Evolutionary conservation across 139 green algal genomes (phyloP).

Genomic region (Volvox africanus): DNA sequence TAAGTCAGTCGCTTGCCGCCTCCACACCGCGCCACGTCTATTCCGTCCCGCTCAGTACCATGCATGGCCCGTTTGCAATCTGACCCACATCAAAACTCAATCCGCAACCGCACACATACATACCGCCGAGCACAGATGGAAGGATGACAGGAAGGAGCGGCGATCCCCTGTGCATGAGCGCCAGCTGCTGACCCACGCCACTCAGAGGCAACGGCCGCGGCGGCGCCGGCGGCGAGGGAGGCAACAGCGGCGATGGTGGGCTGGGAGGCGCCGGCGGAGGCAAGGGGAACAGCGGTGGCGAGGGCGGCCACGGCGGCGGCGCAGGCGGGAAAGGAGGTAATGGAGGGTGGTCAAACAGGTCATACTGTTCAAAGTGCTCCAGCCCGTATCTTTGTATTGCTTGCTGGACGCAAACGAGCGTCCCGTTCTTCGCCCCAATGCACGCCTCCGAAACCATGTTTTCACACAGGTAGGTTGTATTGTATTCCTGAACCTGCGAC

Average conservation of each 20-base stretch:
- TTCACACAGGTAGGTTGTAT: not conserved
- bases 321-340: not conserved
- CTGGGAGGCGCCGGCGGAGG: no score
- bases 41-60: no score
- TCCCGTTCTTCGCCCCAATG: not conserved
- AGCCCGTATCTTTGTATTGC: not conserved
- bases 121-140: not conserved
- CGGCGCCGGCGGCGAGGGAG: no score
- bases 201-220: not conserved
- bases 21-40: no score
- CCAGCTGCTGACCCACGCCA: no score
- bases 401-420: not conserved
- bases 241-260: no score
- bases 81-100: no score
- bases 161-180: not conserved
- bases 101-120: not conserved
- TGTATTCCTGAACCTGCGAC: not conserved
- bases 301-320: not conserved
- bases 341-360: not conserved
- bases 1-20: no score
- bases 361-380: not conserved
- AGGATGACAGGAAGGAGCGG: not conserved
- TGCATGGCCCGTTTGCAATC: no score
- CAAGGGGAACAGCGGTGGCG: no score
- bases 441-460: not conserved